Conservation (phyloP, 2,329 filamentous ascomycete genomes). For the Ophiocordyceps camponoti-rufipedis region DNA sequence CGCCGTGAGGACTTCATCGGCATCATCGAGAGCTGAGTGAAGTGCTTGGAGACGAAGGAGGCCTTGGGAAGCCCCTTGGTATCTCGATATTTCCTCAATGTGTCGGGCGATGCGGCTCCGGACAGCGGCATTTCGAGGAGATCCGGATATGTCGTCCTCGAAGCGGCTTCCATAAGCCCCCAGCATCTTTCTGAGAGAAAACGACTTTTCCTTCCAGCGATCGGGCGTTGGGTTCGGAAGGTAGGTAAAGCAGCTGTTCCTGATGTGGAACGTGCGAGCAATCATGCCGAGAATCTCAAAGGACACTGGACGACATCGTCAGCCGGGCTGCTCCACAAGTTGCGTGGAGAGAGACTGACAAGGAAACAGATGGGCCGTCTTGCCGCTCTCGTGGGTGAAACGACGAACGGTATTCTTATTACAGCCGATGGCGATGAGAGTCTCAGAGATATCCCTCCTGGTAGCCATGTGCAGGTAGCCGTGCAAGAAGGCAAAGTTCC, state of each 20-base stretch:
- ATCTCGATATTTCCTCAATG: conserved; percentile 7
- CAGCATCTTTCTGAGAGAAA: conserved; percentile 24
- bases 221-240: conserved; percentile 38
- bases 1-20: conserved; percentile 24
- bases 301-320: conserved; percentile 19
- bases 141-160: conserved; percentile 4
- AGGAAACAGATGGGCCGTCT: conserved; percentile 30
- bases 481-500: conserved; percentile 13
- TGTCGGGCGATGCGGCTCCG: conserved; percentile 9
- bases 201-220: conserved; percentile 31
- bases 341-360: conserved; percentile 12
- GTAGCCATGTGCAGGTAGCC: conserved; percentile 28
- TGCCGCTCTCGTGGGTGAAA: conserved; percentile 18
- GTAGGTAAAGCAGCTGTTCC: conserved; percentile 29
- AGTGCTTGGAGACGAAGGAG: conserved; percentile 19
- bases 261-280: conserved; percentile 28
- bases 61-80: conserved; percentile 8
- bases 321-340: neutral
- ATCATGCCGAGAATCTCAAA: conserved; percentile 44
- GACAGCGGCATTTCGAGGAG: conserved; percentile 7
- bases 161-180: conserved; percentile 17
- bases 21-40: conserved; percentile 20
- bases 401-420: conserved; percentile 30
- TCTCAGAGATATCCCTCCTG: conserved; percentile 29
- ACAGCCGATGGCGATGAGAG: conserved; percentile 33